Percentiles rank a stretch among this genome's conserved stretches.
Conservation (phyloP, 441 rosid genomes). For the Breynia disticha region DNA sequence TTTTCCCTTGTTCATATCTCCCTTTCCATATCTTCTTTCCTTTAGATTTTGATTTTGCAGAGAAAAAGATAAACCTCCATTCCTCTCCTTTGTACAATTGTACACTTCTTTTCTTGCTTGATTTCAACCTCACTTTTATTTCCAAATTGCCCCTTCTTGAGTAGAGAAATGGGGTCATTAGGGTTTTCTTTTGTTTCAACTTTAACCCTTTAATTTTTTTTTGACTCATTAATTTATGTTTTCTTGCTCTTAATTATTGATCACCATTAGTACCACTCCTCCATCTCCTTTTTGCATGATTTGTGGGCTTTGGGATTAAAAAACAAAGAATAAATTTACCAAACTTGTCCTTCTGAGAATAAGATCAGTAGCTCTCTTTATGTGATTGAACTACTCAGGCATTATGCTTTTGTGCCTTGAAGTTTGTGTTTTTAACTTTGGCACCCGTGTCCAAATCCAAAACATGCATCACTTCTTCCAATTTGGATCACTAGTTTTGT, state of each 20-base stretch:
- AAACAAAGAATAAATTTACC: constrained; percentile 19
- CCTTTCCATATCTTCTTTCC: constrained; percentile 16
- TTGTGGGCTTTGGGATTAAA: constrained; percentile 34
- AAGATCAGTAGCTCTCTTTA: constrained; percentile 36
- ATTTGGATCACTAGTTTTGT: too few relatives aligned
- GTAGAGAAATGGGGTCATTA: constrained; percentile 24
- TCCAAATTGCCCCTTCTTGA: constrained; percentile 11
- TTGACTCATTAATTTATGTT: constrained; percentile 6
- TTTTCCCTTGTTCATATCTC: constrained; percentile 16
- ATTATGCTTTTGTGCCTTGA: constrained; percentile 36
- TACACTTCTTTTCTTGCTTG: constrained; percentile 23
- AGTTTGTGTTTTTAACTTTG: constrained; percentile 35
- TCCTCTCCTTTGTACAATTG: constrained; percentile 15
- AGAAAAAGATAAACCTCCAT: constrained; percentile 2
- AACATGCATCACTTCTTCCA: constrained; percentile 9
- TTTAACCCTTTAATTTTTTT: constrained; percentile 18
- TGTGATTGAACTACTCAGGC: constrained; percentile 53
- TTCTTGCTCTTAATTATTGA: not conserved
- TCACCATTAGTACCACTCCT: not conserved
- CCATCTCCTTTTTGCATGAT: constrained; percentile 28
- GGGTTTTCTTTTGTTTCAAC: constrained; percentile 27
- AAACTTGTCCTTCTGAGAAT: constrained; percentile 33
- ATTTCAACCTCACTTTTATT: constrained; percentile 27
- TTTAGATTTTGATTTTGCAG: constrained; percentile 19
- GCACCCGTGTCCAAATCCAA: constrained; percentile 17